phyloP scores from a whole-genome alignment of 176 grass and related monocot species.

The Musa acuminata region DNA sequence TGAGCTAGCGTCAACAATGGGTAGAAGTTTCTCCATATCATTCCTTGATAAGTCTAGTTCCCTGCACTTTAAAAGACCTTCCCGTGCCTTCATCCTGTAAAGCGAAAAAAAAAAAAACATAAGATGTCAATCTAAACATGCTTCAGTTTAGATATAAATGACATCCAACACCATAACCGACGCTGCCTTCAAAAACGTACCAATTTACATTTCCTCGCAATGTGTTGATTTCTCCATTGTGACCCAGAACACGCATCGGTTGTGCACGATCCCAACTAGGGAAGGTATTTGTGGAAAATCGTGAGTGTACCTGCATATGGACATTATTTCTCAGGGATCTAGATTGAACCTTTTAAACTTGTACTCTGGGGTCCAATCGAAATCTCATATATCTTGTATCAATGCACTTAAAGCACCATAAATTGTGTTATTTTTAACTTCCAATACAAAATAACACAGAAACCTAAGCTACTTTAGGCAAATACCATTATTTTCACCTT shows the following conservation, averaged over 20 bases:
- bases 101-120: conserved; percentile 1
- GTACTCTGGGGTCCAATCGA: not conserved
- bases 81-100: conserved; percentile 87
- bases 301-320: conserved; percentile 67
- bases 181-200: conserved; percentile 31
- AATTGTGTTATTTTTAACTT: conserved; percentile 21
- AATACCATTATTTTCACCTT: conserved; percentile 63
- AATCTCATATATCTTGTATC: not conserved
- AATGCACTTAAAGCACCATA: conserved; percentile 8
- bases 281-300: conserved; percentile 97
- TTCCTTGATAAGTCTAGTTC: conserved; percentile 73
- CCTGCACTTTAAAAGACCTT: conserved; percentile 78
- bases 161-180: not conserved
- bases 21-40: conserved; percentile 68
- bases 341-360: conserved; percentile 25
- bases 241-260: conserved; percentile 89
- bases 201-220: conserved; percentile 92
- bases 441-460: conserved; percentile 71
- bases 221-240: conserved; percentile 99
- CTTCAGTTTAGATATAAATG: not conserved
- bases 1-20: conserved; percentile 92
- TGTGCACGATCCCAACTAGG: conserved; percentile 98
- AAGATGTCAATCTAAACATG: conserved; percentile 9
- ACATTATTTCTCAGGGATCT: conserved; percentile 5
- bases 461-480: conserved; percentile 69